These are phyloP conservation scores for Neospora caninum DNA, from an alignment of 169 alveolate species.

Conservation along the genomic window DNA sequence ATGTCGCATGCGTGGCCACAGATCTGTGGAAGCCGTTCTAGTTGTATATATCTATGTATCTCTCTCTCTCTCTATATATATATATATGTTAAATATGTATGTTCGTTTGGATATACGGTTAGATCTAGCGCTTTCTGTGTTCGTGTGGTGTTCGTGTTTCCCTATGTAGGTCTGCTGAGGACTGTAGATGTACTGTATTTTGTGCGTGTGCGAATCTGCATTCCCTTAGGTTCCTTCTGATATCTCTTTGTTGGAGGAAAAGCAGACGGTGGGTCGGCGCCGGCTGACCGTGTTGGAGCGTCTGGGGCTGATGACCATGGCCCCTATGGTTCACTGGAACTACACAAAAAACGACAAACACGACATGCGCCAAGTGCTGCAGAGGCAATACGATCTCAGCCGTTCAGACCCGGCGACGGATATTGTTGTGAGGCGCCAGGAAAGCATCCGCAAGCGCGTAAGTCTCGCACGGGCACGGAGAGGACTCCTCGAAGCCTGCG, in stretches of 20 bases:
- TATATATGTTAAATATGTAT: no score
- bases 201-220: background rate
- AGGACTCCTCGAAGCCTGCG: no score
- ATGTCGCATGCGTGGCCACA: no score
- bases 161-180: no score
- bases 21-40: no score
- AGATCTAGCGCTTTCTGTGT: no score
- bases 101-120: no score
- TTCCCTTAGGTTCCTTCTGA: slow-evolving; percentile 68
- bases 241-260: slow-evolving; percentile 67
- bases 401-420: slow-evolving; percentile 64
- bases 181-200: no score
- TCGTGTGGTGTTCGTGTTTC: no score
- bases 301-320: slow-evolving; percentile 43
- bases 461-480: no score
- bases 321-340: slow-evolving; percentile 49
- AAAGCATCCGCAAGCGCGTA: slow-evolving; percentile 61
- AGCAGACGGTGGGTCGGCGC: slow-evolving; percentile 55
- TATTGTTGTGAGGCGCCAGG: slow-evolving; percentile 59
- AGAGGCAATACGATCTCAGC: slow-evolving; percentile 28
- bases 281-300: slow-evolving; percentile 53
- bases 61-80: no score
- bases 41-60: no score
- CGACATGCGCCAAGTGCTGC: slow-evolving; percentile 54
- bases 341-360: slow-evolving; percentile 50